Base-by-base conservation (phyloP, 345 rosid species). In the Salix udensis region DNA sequence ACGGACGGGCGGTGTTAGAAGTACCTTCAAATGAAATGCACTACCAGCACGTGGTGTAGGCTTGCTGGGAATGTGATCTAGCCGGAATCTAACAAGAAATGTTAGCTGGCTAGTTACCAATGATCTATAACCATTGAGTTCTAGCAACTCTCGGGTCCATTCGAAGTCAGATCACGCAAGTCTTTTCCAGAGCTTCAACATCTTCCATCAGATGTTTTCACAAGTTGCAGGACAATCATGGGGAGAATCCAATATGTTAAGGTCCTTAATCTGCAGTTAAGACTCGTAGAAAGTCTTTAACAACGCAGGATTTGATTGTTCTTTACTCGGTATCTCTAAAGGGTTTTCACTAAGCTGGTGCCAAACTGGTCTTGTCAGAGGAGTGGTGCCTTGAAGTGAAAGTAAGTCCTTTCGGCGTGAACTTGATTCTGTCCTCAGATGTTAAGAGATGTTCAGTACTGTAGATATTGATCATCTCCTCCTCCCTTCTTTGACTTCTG, bases 1-100 rank as follows among this genome's bases (percentile, higher is more conserved):
- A 85, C 72, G 89, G 84, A 85, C 74, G 92, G 88, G 80, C 72
- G 39, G 77, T 66, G 80, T 82, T 78, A 76, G 70, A 85, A 72
- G 81, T 73, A 71, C 81, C 78, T 73, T 80, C 76, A 23, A 40
- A 19, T 77, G 73, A 23, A 40, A 19, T 77, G 73, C 60, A 66
- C 60, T 84, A 79, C 24, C 67, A 67, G 71, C 80, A 67, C 77
- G 77, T 55, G 64, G 75, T 18, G 80, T 23, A 77, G 68, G 75
- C 39, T 31, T 74, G 42, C 71, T 74, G 80, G 77, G 62, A 75
- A 40, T 79, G 75, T 72, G 62, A 53, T 64, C 18, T 24, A 36
- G 79, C 42, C 67, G 66, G 85, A 78, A 74, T 83, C 84, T 81
- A 77, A 71, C 53, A 36, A 72, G 64, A 76, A 60, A 65, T 67